A percentile compares a stretch with the other conserved stretches of the same genome.
These are phyloP conservation scores for Apiotrichum sp. DNA, from an alignment of 1,284 basidiomycete genomes.

Conservation along the genomic window DNA sequence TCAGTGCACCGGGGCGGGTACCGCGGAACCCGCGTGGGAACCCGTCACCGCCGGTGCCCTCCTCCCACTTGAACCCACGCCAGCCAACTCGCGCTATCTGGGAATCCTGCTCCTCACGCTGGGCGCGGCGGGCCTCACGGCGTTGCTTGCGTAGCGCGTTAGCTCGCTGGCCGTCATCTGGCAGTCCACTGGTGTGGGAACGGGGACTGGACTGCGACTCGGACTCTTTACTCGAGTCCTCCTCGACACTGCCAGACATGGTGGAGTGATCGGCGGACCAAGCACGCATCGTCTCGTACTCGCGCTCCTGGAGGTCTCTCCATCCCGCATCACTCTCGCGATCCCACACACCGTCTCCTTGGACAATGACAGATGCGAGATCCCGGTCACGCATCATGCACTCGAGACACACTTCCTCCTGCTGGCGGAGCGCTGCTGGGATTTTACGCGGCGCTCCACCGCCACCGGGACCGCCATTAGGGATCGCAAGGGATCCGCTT, in stretches of 20 bases:
- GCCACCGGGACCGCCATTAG: not conserved
- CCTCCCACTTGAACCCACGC: constrained; percentile 44
- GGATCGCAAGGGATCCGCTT: not conserved
- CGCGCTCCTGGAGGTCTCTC: constrained; percentile 68
- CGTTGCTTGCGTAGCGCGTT: constrained; percentile 5
- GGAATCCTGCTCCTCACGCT: constrained; percentile 21
- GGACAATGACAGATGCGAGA: constrained; percentile 91
- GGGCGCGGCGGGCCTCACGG: constrained; percentile 15
- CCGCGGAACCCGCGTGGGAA: constrained; percentile 46
- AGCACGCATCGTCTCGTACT: constrained; percentile 48
- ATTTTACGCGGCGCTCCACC: not conserved
- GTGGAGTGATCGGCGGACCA: constrained; percentile 10
- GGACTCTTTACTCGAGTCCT: not conserved
- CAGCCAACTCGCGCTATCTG: constrained; percentile 33
- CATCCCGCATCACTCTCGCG: constrained; percentile 78
- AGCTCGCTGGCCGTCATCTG: constrained; percentile 2
- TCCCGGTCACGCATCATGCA: constrained; percentile 99
- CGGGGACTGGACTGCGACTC: constrained; percentile 8
- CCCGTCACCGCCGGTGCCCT: constrained; percentile 34
- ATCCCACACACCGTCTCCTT: constrained; percentile 81
- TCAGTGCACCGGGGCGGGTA: constrained; percentile 62
- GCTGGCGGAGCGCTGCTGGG: constrained; percentile 5
- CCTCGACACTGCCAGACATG: constrained; percentile 9
- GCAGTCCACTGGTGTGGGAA: constrained; percentile 1
- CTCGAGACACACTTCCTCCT: constrained; percentile 80